These are phyloP conservation scores for Chernovozyma aurita DNA, from an alignment of 1,139 yeast genomes.

Conservation along the genomic window DNA sequence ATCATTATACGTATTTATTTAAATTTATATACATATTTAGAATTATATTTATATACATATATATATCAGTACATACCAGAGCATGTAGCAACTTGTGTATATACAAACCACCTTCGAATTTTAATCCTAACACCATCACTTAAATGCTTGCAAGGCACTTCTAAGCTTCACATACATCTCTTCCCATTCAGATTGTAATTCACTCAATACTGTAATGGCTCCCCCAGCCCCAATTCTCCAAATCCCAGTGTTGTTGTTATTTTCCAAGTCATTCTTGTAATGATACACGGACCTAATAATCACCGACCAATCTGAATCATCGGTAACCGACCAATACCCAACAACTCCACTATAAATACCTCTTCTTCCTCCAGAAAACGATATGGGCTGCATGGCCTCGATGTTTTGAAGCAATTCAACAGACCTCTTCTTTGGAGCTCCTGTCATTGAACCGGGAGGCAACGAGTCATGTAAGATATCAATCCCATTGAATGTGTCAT, in stretches of 20 bases:
- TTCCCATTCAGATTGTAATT: constrained; percentile 80
- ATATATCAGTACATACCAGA: no score
- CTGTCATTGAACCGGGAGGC: constrained; percentile 99
- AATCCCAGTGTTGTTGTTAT: constrained; percentile 19
- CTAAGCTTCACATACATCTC: constrained; percentile 82
- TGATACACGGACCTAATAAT: constrained; percentile 79
- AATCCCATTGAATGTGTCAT: constrained; percentile 54
- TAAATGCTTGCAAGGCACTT: constrained; percentile 70
- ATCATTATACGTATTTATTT: no score
- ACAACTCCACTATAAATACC: constrained; percentile 93
- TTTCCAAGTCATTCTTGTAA: constrained; percentile 48
- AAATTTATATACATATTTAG: no score
- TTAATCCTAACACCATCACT: no score
- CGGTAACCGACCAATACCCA: constrained; percentile 91
- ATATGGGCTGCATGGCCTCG: constrained; percentile 34
- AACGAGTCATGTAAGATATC: constrained; percentile 75
- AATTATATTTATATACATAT: no score
- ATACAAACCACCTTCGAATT: no score
- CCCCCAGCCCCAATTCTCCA: constrained; percentile 99
- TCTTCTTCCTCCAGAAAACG: constrained; percentile 52
- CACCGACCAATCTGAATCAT: constrained; percentile 94
- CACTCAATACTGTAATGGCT: constrained; percentile 88
- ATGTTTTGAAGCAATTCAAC: constrained; percentile 70
- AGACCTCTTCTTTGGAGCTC: constrained; percentile 94
- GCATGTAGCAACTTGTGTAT: no score